A percentile compares a stretch with the other conserved stretches of the same genome.
phyloP scores from a whole-genome alignment of 1,284 basidiomycete genomes.

The Puccinia coronata region DNA sequence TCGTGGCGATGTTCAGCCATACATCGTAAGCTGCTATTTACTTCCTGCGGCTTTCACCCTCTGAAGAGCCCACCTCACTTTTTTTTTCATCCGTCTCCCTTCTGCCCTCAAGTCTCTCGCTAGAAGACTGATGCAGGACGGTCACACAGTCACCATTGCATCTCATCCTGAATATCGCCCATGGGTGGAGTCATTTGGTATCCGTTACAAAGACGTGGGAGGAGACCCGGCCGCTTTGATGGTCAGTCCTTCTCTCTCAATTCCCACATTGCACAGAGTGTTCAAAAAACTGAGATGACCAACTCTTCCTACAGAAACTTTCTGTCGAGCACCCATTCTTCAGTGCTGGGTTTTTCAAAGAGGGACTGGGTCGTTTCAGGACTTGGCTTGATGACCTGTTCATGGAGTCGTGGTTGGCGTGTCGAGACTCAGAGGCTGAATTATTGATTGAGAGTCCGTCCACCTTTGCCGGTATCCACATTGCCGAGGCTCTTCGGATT shows the following conservation, averaged over 20 bases:
- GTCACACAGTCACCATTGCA: conserved; percentile 80
- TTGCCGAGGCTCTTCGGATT: conserved; percentile 89
- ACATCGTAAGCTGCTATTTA: conserved; percentile 52
- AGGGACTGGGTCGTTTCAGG: conserved; percentile 78
- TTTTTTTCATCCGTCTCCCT: conserved; percentile 14
- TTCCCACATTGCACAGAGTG: neutral
- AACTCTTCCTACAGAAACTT: conserved; percentile 58
- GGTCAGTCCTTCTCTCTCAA: conserved; percentile 53
- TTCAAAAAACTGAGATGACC: neutral
- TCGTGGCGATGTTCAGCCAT: conserved; percentile 78
- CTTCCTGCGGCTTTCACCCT: no score
- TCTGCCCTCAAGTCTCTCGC: conserved; percentile 64
- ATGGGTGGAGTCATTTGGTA: conserved; percentile 87
- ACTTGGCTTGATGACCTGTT: conserved; percentile 95
- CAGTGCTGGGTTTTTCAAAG: conserved; percentile 88
- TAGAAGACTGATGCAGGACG: conserved; percentile 85
- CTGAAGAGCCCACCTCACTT: neutral
- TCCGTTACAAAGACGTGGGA: conserved; percentile 88
- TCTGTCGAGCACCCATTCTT: conserved; percentile 96
- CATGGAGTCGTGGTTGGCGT: conserved; percentile 90
- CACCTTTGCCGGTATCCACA: conserved; percentile 96
- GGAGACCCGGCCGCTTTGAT: conserved; percentile 91
- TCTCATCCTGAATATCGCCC: conserved; percentile 90
- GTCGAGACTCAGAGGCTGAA: conserved; percentile 76
- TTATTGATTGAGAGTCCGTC: conserved; percentile 91